These are phyloP conservation scores for Chara braunii DNA, from an alignment of 139 green algal species.

Conservation along the genomic window DNA sequence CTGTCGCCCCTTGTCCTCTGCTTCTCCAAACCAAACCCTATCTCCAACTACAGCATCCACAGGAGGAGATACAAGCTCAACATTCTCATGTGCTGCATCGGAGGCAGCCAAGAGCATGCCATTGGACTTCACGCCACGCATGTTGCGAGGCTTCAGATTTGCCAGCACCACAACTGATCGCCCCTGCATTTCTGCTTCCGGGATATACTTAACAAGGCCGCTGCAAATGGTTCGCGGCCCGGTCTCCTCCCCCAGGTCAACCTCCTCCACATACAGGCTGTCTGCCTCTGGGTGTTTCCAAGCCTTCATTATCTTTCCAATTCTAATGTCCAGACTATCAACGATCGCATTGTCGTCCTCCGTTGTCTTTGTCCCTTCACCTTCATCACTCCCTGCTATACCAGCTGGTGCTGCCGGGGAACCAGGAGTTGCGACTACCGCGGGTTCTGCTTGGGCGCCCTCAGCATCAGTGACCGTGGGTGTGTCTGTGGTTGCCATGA, in stretches of 20 bases:
- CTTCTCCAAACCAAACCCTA: conserved; percentile 59
- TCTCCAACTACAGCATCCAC: conserved; percentile 58
- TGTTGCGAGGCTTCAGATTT: conserved; percentile 74
- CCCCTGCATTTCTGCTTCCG: conserved; percentile 63
- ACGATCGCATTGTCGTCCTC: conserved; percentile 13
- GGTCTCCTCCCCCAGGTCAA: conserved; percentile 73
- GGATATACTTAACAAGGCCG: conserved; percentile 71
- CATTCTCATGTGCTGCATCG: conserved; percentile 58
- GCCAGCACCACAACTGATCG: conserved; percentile 71
- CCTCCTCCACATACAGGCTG: conserved; percentile 71
- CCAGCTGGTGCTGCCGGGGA: no score
- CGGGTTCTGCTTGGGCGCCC: no score
- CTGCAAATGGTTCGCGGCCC: conserved; percentile 69
- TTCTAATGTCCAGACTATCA: conserved; percentile 26
- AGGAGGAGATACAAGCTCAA: conserved; percentile 66
- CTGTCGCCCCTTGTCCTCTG: conserved; percentile 30
- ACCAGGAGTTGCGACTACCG: no score
- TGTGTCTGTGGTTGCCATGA: no score
- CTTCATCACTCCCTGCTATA: no score
- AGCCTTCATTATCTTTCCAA: conserved; percentile 18
- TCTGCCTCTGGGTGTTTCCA: conserved; percentile 41
- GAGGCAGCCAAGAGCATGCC: conserved; percentile 76
- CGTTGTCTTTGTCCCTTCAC: no score
- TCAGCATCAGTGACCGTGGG: no score
- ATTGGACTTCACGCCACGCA: conserved; percentile 61